Evolutionary conservation across 352 stramenopile genomes (phyloP), one percentile per base, ranked within the genome.

Genomic region (Blastocystis sp.): DNA sequence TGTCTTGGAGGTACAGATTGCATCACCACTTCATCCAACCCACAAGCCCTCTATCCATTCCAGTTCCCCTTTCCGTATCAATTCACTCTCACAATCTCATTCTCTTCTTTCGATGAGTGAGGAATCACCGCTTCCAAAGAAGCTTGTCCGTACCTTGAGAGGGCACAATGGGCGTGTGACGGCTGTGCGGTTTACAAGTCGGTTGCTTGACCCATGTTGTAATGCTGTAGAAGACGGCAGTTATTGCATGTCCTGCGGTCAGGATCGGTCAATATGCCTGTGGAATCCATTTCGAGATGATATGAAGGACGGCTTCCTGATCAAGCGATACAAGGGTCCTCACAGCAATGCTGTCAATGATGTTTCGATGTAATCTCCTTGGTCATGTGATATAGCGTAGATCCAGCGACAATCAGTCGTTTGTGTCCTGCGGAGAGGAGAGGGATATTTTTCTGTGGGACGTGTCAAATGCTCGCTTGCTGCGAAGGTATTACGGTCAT

Each of bases 231-330:
- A 81, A n/a, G 77, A 87, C 48, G 77, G 77, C 14, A 87, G 48
- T 40, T 87, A 87, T 69, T 87, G 77, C 56, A 87, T 87, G 77
- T 56, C 77, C 17, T 74, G 62, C 48, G 59, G 77, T 76, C 77
- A 87, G 48, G 77, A 87, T 78, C 52, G 77, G 23, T 87, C 77
- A 28, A 10, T 87, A 43, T 87, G 77, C 71, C 65, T 87, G 28
- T 87, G 77, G 77, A 87, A 87, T 78, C 77, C 77, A 21, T 3
- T 34, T 4, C 9, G 77, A 81, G 77, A 87, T 87, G 77, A 87
- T 76, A 77, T 87, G 62, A 87, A 87, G 52, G 77, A 87, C 71
- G 77, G 77, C 19, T 87, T 87, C 53, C 48, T 87, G 14, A 87
- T 87, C 77, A 87, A 87, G 41, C 62, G 77, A 61, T 87, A 87